Base-by-base conservation (phyloP, 1,139 yeast genomes). In the Candida sanyaensis region DNA sequence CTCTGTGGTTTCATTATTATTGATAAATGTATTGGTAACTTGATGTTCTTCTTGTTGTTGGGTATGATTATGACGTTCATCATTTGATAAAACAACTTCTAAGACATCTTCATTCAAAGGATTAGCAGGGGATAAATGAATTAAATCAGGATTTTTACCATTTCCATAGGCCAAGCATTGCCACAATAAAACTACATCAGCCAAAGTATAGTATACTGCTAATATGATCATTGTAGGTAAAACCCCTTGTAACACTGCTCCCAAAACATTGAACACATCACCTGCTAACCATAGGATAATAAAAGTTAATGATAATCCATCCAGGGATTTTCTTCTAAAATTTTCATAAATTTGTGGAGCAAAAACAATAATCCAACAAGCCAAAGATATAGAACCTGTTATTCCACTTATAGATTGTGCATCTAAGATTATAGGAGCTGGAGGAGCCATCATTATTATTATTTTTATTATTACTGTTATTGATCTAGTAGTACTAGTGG, bases 361-460 rank as follows among this genome's bases (percentile, higher is more conserved):
- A 73, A 93, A 93, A 24, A 93, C 98, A 46, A 93, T 91, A 53
- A 93, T 87, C 99, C 99, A 93, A 65, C 98, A 93, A 17, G 97
- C 96, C 40, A 93, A 80, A 13, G 98, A 92, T 42, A 93, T 89
- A 24, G 96, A 87, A 58, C 97, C 97, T 23, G 93, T 81, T 51
- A 90, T 87, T 5, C 96, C 96, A 62, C 95, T 86, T 36, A 90
- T 82, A 9, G 89, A 88, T 56, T 83, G 83, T n/a, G 90, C 84
- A 58, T 85, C 88, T 49, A 88, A 70, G 33, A 79, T 75, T 30
- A 85, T 80, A 10, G 90, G 88, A 29, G 86, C 85, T 42, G 86
- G 86, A 23, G 45, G 45, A 36, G 27, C 38, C 31, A 29, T 37
- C 11, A 34, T 34, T 10, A 26, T 34, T 11, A 9, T 17, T 17